Base-by-base conservation (phyloP, 345 rosid species). In the Passiflora organensis region DNA sequence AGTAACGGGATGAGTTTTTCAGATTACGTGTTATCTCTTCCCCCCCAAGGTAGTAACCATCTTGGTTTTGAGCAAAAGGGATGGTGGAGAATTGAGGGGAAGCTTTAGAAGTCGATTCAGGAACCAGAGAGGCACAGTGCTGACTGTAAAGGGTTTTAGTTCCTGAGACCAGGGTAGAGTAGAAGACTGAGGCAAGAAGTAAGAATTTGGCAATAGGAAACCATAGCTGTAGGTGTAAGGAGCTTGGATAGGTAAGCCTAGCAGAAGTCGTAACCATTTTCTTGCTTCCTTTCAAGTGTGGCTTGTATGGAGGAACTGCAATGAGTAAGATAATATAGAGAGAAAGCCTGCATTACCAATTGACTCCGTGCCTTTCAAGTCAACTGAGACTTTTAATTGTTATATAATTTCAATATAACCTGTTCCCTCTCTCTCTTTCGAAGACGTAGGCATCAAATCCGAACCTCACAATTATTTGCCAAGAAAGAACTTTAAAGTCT, bases 11-110 rank as follows among this genome's bases (percentile, higher is more conserved):
- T 14, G 39, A 13, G 43, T 44, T 10, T n/a, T 1, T 12, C 5
- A 20, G 39, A 36, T 53, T 28, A 28, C 8, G 15, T 25, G 32
- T 14, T 0, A 69, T 2, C 48, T 32, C 61, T 51, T 66, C 65
- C 37, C 76, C 73, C 16, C 73, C 73, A 46, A 43, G 19, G 48
- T 36, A 59, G 65, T 62, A 70, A 28, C 79, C 73, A 23, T 21
- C 48, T 49, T 75, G 76, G 47, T 15, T 0, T 21, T 39, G 58
- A 22, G 6, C n/a, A 60, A 70, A 70, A 15, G 72, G 79, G 48
- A 63, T 39, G 42, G 37, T 50, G 36, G 54, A 19, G 23, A 36
- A 10, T 58, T 69, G 62, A 17, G 67, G 62, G 34, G 10, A 23
- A 37, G n/a, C 53, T 19, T 22, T 19, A n/a, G 56, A 37, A 12